phyloP scores from a whole-genome alignment of 2,329 filamentous ascomycete genomes.

The Hypomyces rosellus region DNA sequence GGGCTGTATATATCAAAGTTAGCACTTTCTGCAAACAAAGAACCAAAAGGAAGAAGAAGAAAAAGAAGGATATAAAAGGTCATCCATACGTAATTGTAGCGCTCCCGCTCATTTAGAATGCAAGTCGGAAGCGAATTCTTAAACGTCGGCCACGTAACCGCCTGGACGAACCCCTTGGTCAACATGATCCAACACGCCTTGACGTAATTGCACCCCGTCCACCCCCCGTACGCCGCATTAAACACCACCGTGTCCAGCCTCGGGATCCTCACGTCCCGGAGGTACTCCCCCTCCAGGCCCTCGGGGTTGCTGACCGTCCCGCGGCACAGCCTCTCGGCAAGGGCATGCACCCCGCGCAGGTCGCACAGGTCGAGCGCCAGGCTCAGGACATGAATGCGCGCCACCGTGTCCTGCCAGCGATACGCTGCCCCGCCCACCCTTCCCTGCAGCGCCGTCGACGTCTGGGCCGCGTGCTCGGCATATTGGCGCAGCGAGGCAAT shows the following conservation, averaged over 20 bases:
- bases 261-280: slow-evolving; percentile 48
- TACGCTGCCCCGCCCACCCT: slow-evolving; percentile 29
- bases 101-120: slow-evolving; percentile 34
- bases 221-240: slow-evolving; percentile 86
- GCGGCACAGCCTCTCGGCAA: slow-evolving; percentile 40
- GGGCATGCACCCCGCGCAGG: slow-evolving; percentile 42
- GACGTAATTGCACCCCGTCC: slow-evolving; percentile 70
- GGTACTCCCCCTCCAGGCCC: slow-evolving; percentile 28
- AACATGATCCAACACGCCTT: slow-evolving; percentile 48
- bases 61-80: not conserved
- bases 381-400: slow-evolving; percentile 52
- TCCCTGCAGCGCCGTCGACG: slow-evolving; percentile 31
- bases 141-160: slow-evolving; percentile 70
- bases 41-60: not conserved
- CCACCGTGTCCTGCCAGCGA: slow-evolving; percentile 34
- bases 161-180: slow-evolving; percentile 55
- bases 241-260: slow-evolving; percentile 73
- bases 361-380: slow-evolving; percentile 56
- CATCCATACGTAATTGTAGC: slow-evolving; percentile 30
- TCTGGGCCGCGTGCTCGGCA: slow-evolving; percentile 27
- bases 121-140: slow-evolving; percentile 55
- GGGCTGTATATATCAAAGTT: slow-evolving; percentile 34
- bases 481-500: slow-evolving; percentile 58
- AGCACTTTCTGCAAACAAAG: not conserved
- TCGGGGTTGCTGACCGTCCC: slow-evolving; percentile 42